Base-by-base conservation (phyloP, 352 stramenopile species). In the Phytophthora cryptogea region DNA sequence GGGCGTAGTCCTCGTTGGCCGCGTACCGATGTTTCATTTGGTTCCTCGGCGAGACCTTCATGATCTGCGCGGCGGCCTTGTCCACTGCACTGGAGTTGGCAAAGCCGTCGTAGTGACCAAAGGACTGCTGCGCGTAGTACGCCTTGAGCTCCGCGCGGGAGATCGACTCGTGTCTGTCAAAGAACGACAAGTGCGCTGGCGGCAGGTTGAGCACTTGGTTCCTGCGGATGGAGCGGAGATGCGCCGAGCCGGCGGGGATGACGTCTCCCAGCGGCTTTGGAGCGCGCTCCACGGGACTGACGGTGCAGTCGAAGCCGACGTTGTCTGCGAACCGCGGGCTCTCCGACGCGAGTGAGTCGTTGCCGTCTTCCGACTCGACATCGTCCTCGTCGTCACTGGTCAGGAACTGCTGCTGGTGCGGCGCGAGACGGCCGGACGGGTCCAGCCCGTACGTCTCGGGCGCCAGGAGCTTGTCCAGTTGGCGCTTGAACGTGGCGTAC, bases 361-460 rank as follows among this genome's bases (percentile, higher is more conserved):
- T 69, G 31, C 78, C 75, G 33, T 81, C 74, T 35, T 83, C 76
- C 6, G 76, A 84, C 33, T 89, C 80, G 42, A 72, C 76, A 43
- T 88, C 79, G 20, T 88, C 76, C 8, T 85, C 74, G 17, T 76
- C 59, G 31, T 67, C 56, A 26, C 44, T 63, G 28, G 37, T 20
- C 42, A 70, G 20, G 13, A 86, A 78, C 51, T 71, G 63, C 20
- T 70, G 52, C 31, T 80, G 74, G 31, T 72, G 45, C 14, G 67
- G 53, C 11, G 51, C 33, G 40, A 89, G 63, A 32, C 74, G 68
- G 4, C 79, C 81, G 11, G 79, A 88, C 7, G 75, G 70, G 42
- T 91, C 77, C 6, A 91, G 82, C 8, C 81, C 78, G 51, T 88
- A 90, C 13, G 80, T 88, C 59, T 87, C 72, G 1, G 78, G 78